Evolutionary conservation across 768 basidiomycete genomes (phyloP).

Genomic region (Suillus bovinus): DNA sequence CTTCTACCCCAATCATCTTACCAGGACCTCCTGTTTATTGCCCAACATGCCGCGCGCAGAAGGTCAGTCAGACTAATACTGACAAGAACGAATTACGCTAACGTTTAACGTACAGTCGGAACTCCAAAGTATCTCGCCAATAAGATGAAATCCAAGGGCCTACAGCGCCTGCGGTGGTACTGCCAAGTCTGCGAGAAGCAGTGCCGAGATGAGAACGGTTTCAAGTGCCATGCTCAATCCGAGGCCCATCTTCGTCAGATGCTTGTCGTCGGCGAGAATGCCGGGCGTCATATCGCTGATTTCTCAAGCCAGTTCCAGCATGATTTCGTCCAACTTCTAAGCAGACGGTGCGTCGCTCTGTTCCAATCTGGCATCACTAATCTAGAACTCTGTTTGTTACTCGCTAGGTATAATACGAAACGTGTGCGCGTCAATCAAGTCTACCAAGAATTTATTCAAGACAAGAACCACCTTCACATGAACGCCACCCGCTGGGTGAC

Average conservation of each 20-base stretch:
- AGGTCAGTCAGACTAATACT: constrained; percentile 43
- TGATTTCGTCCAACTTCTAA: constrained; percentile 89
- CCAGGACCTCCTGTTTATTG: constrained; percentile 5
- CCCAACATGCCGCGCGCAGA: constrained; percentile 79
- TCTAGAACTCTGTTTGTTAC: constrained; percentile 5
- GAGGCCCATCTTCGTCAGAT: constrained; percentile 95
- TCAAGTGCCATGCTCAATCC: constrained; percentile 90
- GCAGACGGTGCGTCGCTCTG: constrained; percentile 61
- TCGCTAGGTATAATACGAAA: constrained; percentile 73
- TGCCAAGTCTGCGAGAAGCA: constrained; percentile 99
- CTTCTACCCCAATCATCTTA: constrained; percentile 4
- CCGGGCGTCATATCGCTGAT: constrained; percentile 87
- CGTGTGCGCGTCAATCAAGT: constrained; percentile 93
- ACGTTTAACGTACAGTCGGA: constrained; percentile 53
- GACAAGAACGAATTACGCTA: neutral
- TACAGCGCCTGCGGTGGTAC: constrained; percentile 96
- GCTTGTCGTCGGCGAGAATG: constrained; percentile 94
- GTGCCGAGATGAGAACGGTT: constrained; percentile 98
- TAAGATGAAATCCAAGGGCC: constrained; percentile 96
- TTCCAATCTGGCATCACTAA: neutral
- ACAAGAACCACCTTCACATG: constrained; percentile 96
- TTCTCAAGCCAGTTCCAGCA: constrained; percentile 88
- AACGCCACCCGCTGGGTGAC: constrained; percentile 98
- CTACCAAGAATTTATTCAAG: constrained; percentile 96
- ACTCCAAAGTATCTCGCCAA: constrained; percentile 91